Base-by-base conservation (phyloP, 2,329 filamentous ascomycete species). In the Rhynchosporium graminicola region DNA sequence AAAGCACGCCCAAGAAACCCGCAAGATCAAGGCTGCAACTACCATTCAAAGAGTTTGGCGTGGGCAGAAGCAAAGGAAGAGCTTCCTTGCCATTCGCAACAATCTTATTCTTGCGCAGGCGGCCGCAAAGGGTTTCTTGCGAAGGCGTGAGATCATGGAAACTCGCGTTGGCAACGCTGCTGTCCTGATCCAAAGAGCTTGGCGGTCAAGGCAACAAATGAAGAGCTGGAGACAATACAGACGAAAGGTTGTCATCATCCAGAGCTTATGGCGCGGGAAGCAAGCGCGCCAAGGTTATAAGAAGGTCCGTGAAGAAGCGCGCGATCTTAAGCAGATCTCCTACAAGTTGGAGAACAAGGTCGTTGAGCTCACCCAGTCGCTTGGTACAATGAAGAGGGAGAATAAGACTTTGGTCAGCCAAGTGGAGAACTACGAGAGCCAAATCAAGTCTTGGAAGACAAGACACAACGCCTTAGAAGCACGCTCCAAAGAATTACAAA, bases 311-410 rank as follows among this genome's bases (percentile, higher is more conserved):
- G 93, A 97, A 77, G 95, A 99, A 78, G 95, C 95, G 68, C 90
- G 95, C 74, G 96, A 99, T 80, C 85, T 99, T 76, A 98, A 98
- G 83, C 94, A 98, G 78, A 99, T 99, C 70, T 98, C 95, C 2
- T 99, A 99, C 83, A 98, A 97, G 82, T 82, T 99, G 71, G 95
- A 99, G 77, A 98, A 99, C 84, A 99, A 99, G 86, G 95, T 99
- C 66, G 92, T 99, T 66, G 95, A 99, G 80, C 84, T 99, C 73
- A 99, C 95, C 1, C 95, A 99, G 77, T 91, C 89, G 56, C 79
- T 99, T 71, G 93, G 95, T 68, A 88, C 92, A 9, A 89, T 97
- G 83, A 97, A 96, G 80, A 86, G 88, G 66, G 91, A 97, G 79
- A 99, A 99, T 84, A 97, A 96, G 82, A 85, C 85, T 63, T 83